Percentiles rank a stretch among this genome's conserved stretches.
phyloP scores from a whole-genome alignment of 2,329 filamentous ascomycete species.

The Pseudocercospora fijiensis region DNA sequence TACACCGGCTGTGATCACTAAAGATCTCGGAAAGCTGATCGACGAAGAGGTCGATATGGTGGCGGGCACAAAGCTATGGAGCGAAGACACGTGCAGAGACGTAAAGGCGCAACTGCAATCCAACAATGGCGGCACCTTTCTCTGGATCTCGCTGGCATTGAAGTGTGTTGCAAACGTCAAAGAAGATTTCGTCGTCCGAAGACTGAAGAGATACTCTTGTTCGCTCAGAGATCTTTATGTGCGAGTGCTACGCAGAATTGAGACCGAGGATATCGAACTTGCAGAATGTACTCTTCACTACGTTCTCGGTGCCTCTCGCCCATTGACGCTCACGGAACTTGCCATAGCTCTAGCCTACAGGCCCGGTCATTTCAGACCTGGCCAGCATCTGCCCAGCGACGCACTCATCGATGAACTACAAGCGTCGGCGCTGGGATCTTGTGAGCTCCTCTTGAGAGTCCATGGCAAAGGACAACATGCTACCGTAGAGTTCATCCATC shows the following conservation, averaged over 20 bases:
- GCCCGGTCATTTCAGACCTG: background rate
- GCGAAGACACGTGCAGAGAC: background rate
- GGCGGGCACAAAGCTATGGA: background rate
- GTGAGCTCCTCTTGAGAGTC: constrained; percentile 1
- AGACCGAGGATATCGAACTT: background rate
- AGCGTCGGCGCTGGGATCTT: background rate
- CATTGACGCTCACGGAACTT: constrained; percentile 10
- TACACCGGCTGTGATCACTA: background rate
- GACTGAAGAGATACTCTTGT: background rate
- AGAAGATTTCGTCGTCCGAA: background rate
- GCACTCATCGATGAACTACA: constrained; percentile 6
- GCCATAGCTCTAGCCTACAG: constrained; percentile 7
- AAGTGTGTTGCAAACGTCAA: constrained; percentile 1
- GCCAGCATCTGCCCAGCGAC: constrained; percentile 1
- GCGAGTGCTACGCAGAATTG: background rate
- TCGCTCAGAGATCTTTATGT: constrained; percentile 7
- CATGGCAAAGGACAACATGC: constrained; percentile 5
- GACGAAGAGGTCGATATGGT: background rate
- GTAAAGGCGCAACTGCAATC: background rate
- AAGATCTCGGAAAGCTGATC: constrained; percentile 1
- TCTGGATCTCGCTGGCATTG: constrained; percentile 11
- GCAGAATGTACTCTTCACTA: constrained; percentile 1
- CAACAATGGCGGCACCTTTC: constrained; percentile 11
- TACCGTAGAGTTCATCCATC: constrained; percentile 7
- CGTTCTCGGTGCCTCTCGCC: constrained; percentile 5